These are phyloP conservation scores for Carpinus fangiana DNA, from an alignment of 306 rosid species.

Conservation along the genomic window DNA sequence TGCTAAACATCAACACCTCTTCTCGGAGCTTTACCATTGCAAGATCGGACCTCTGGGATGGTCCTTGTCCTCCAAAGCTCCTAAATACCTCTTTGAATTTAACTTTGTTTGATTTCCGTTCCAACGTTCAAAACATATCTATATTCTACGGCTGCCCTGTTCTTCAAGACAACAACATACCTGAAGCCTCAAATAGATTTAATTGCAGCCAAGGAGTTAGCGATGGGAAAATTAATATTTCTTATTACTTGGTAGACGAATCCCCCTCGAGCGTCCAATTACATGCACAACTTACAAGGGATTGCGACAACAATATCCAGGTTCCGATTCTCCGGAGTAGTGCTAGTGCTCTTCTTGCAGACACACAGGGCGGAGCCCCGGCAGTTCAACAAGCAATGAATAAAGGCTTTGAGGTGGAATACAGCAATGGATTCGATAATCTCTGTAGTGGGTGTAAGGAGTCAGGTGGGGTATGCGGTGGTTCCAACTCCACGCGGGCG, in stretches of 20 bases:
- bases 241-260: neutral
- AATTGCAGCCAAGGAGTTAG: neutral
- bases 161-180: fast-evolving
- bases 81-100: conserved; percentile 23
- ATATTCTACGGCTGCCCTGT: conserved; percentile 29
- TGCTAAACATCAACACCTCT: conserved; percentile 4
- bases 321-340: neutral
- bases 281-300: neutral
- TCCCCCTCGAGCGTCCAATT: fast-evolving
- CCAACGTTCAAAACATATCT: conserved; percentile 18
- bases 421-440: neutral
- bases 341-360: neutral
- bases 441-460: too few species aligned
- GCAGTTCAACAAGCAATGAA: neutral
- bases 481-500: too few species aligned
- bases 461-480: neutral
- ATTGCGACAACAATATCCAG: neutral
- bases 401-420: neutral
- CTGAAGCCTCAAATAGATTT: neutral
- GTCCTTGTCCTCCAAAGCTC: conserved; percentile 20
- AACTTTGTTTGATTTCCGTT: conserved; percentile 24
- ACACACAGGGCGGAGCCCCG: neutral
- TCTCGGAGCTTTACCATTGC: conserved; percentile 27
- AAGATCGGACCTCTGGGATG: conserved; percentile 34
- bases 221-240: fast-evolving